Evolutionary conservation across 208 protist species (phyloP), one percentile per base, ranked within the genome.

Genomic region (Strigomonas oncopelti): DNA sequence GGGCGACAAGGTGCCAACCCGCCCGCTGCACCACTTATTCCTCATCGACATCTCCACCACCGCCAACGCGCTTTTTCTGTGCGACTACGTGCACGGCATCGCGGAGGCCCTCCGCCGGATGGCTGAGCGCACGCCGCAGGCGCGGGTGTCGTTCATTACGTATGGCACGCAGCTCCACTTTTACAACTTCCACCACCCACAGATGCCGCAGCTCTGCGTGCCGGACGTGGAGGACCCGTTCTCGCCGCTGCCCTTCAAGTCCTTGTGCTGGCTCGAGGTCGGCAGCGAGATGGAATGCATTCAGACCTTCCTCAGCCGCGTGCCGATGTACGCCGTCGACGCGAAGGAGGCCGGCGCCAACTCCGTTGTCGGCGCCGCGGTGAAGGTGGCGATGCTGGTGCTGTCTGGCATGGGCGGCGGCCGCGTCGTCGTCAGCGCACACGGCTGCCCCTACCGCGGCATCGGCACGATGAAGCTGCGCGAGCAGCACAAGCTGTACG

Each of bases 221-320:
- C 72, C 87, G 13, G 91, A 97, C 67, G 84, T 95, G 20, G 81
- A 91, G 34, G 84, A 89, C 67, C 87, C 90, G 24, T 97, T 96
- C 67, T 90, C 95, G 14, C 90, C 93, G 24, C 81, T 97, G n/a
- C 93, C 93, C 29, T 97, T 97, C 73, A 81, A 75, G 16, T 85
- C 74, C 27, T 60, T 94, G 22, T 96, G 93, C 72, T 97, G 93
- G 93, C 63, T 97, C 48, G 84, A 85, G 69, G 79, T 96, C 20
- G 89, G 83, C 25, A 63, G 65, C 13, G 85, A 96, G 16, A 62
- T 85, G 28, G 84, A 89, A 25, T 42, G 67, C 54, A 88, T 94
- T 58, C 42, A 77, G 38, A 38, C 45, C 48, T 94, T 94, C 59
- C 73, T 95, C 22, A 71, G 63, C 54, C 76, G 81, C 42, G 69